phyloP scores from a whole-genome alignment of 208 protist species.

The Cochliopodium minus region DNA sequence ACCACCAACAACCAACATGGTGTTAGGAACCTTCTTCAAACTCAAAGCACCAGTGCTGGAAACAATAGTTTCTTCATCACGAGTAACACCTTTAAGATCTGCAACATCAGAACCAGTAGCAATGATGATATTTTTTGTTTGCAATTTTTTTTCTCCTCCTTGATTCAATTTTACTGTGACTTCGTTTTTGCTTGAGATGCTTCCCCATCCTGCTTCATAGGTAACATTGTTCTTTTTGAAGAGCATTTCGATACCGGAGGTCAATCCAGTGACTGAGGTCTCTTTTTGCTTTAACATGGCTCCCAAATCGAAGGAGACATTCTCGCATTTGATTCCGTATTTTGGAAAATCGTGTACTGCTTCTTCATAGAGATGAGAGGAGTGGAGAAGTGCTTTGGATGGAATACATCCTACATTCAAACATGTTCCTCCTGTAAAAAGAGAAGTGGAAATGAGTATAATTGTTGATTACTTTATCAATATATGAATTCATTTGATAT shows the following conservation, averaged over 20 bases:
- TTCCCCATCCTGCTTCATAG: slow-evolving; percentile 80
- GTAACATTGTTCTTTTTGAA: slow-evolving; percentile 97
- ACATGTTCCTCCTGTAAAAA: too few species aligned
- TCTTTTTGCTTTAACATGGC: slow-evolving; percentile 92
- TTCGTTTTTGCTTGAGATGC: slow-evolving; percentile 35
- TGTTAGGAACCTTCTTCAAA: slow-evolving; percentile 79
- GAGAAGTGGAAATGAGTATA: too few species aligned
- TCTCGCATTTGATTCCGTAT: slow-evolving; percentile 50
- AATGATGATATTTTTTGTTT: slow-evolving; percentile 89
- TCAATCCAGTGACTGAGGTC: slow-evolving; percentile 75
- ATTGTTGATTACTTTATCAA: too few species aligned
- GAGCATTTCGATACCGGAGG: slow-evolving; percentile 88
- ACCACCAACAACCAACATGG: slow-evolving; percentile 91
- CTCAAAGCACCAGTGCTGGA: slow-evolving; percentile 88
- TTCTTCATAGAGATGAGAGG: slow-evolving; percentile 89
- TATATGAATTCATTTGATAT: too few species aligned
- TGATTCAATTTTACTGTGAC: slow-evolving; percentile 58
- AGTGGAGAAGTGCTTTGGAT: slow-evolving; percentile 94
- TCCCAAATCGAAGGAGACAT: slow-evolving; percentile 10
- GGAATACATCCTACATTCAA: slow-evolving; percentile 93
- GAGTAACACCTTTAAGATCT: slow-evolving; percentile 64
- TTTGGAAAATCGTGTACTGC: slow-evolving; percentile 72
- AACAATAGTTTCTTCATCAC: slow-evolving; percentile 91
- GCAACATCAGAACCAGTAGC: slow-evolving; percentile 91
- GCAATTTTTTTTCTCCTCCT: slow-evolving; percentile 60